phyloP scores from a whole-genome alignment of 2,329 filamentous ascomycete genomes.

The Cercospora beticola region DNA sequence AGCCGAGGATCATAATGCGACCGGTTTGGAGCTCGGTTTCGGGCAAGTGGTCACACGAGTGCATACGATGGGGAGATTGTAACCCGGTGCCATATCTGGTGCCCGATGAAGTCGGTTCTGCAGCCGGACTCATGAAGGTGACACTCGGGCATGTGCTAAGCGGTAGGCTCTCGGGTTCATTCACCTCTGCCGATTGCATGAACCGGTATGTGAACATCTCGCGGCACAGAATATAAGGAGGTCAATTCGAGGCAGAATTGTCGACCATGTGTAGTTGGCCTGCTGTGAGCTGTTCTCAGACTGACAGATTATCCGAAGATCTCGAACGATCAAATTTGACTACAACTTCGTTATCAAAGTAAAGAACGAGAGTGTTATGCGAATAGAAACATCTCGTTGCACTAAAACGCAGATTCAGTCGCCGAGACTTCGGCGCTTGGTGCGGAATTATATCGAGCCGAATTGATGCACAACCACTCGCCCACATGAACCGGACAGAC shows the following conservation, averaged over 20 bases:
- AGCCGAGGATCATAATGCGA: not conserved
- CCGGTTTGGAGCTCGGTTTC: not conserved
- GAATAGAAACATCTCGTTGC: not conserved
- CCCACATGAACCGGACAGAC: not conserved
- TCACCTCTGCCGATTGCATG: not conserved
- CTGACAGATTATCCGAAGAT: no score
- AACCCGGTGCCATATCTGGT: not conserved
- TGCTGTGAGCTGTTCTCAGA: no score
- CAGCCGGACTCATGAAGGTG: not conserved
- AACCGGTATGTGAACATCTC: no score
- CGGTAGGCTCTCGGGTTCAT: not conserved
- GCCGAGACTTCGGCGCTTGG: not conserved
- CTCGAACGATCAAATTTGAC: no score
- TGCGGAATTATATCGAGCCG: not conserved
- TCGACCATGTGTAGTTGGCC: not conserved
- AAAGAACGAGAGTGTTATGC: not conserved
- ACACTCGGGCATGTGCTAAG: not conserved
- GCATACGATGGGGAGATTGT: not conserved
- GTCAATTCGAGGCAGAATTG: rapidly evolving
- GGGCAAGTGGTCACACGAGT: not conserved
- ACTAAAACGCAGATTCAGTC: not conserved
- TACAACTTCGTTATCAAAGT: not conserved
- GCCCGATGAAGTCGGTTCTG: not conserved
- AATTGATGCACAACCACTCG: not conserved
- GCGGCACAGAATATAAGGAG: not conserved